A percentile compares a stretch with the other conserved stretches of the same genome.
phyloP scores from a whole-genome alignment of 805 yeast species.

The Priceomyces melissophilus region DNA sequence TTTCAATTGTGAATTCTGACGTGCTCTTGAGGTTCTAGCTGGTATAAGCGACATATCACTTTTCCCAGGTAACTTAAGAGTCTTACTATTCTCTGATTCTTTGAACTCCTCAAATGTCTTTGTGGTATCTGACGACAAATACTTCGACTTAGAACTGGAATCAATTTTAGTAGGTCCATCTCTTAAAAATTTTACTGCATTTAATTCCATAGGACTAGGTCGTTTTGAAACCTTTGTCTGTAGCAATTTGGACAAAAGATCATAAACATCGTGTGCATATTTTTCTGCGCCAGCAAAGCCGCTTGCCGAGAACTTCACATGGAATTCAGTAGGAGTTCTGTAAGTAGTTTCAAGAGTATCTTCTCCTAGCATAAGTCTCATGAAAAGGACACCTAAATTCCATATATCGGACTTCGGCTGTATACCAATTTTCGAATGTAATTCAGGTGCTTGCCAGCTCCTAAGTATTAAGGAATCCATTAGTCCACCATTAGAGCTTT shows the following conservation, averaged over 20 bases:
- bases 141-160: constrained; percentile 6
- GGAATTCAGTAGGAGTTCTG: constrained; percentile 42
- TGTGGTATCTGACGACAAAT: constrained; percentile 1
- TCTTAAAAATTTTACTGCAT: constrained; percentile 80
- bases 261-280: constrained; percentile 63
- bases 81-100: neutral
- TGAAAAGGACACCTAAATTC: constrained; percentile 80
- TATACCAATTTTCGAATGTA: constrained; percentile 36
- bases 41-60: neutral
- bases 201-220: constrained; percentile 77
- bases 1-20: constrained; percentile 7
- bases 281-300: constrained; percentile 57
- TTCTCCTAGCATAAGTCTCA: constrained; percentile 39
- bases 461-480: constrained; percentile 18
- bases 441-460: constrained; percentile 82
- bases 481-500: constrained; percentile 1
- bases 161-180: constrained; percentile 50
- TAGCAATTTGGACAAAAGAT: constrained; percentile 64
- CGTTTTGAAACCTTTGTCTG: constrained; percentile 65
- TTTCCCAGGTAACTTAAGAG: neutral
- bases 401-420: constrained; percentile 88
- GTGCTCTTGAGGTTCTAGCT: constrained; percentile 6
- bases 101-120: constrained; percentile 1
- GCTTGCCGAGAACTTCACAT: constrained; percentile 17
- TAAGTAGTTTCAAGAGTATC: constrained; percentile 63